Evolutionary conservation across 495 filamentous ascomycete genomes (phyloP).

Genomic region (Xylaria grammica): DNA sequence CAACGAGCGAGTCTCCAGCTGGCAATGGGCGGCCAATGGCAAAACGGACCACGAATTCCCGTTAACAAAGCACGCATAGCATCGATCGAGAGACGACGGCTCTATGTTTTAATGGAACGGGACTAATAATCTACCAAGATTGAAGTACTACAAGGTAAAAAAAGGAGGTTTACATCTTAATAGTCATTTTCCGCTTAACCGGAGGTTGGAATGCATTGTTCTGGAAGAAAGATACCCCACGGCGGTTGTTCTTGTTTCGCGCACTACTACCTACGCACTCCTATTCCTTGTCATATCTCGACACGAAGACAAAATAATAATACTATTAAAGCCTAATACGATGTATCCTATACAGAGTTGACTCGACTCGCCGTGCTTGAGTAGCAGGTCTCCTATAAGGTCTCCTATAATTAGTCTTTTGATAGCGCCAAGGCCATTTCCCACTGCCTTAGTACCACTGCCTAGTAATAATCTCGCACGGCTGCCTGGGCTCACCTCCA

Average conservation of each 20-base stretch:
- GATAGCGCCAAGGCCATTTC: background rate
- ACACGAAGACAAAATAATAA: slow-evolving; percentile 18
- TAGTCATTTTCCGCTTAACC: slow-evolving; percentile 9
- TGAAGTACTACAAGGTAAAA: background rate
- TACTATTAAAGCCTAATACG: background rate
- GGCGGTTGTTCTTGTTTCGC: slow-evolving; percentile 24
- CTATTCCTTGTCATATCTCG: slow-evolving; percentile 3
- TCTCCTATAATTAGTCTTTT: background rate
- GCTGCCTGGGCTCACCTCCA: background rate
- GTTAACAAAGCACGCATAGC: background rate
- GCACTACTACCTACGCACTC: slow-evolving; percentile 10
- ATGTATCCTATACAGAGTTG: background rate
- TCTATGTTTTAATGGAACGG: slow-evolving; percentile 12
- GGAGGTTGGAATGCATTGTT: slow-evolving; percentile 22
- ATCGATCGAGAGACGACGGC: background rate
- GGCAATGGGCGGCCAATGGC: slow-evolving; percentile 16
- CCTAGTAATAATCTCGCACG: background rate
- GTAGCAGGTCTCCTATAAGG: no score
- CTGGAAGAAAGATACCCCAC: slow-evolving; percentile 27
- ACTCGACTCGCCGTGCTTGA: background rate
- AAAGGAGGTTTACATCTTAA: slow-evolving; percentile 12
- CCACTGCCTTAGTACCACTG: no score
- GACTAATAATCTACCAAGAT: slow-evolving; percentile 10
- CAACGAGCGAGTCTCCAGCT: background rate
- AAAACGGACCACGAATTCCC: slow-evolving; percentile 7